Conservation (phyloP, 768 basidiomycete genomes). For the Cubamyces lactineus region DNA sequence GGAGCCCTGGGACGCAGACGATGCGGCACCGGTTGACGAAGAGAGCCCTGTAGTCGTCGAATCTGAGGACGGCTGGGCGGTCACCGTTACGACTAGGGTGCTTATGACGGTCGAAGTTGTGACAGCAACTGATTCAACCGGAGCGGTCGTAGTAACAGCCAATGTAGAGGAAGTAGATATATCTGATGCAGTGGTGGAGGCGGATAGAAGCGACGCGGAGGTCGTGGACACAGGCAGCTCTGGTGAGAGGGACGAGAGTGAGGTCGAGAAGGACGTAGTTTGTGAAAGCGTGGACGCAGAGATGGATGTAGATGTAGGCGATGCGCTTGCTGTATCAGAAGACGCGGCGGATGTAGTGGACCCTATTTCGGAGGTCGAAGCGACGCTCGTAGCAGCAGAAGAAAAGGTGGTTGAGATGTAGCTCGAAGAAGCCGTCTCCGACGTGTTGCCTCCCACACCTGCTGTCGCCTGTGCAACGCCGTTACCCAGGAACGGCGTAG, state of each 20-base stretch:
- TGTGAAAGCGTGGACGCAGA: conserved; percentile 6
- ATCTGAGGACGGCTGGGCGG: conserved; percentile 11
- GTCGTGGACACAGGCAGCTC: not conserved
- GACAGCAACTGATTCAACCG: conserved; percentile 4
- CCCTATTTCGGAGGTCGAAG: not conserved
- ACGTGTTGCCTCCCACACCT: not conserved
- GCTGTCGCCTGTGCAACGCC: not conserved
- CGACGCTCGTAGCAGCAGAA: conserved; percentile 55
- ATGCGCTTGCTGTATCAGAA: conserved; percentile 39
- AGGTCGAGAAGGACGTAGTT: not conserved
- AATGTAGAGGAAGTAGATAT: not conserved
- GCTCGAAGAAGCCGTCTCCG: not conserved
- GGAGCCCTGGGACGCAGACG: too few species aligned
- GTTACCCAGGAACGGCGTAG: conserved; percentile 27
- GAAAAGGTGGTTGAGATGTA: not conserved
- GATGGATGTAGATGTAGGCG: not conserved
- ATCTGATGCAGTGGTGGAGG: not conserved
- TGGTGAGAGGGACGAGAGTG: not conserved
- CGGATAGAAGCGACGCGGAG: not conserved
- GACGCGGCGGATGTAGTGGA: not conserved
- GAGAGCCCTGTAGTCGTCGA: not conserved
- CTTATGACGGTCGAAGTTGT: conserved; percentile 29
- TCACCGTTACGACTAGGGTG: conserved; percentile 32
- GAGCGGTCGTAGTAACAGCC: not conserved
- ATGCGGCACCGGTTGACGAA: not conserved